phyloP scores from a whole-genome alignment of 1,139 yeast species.

The Taiozyma sp. region DNA sequence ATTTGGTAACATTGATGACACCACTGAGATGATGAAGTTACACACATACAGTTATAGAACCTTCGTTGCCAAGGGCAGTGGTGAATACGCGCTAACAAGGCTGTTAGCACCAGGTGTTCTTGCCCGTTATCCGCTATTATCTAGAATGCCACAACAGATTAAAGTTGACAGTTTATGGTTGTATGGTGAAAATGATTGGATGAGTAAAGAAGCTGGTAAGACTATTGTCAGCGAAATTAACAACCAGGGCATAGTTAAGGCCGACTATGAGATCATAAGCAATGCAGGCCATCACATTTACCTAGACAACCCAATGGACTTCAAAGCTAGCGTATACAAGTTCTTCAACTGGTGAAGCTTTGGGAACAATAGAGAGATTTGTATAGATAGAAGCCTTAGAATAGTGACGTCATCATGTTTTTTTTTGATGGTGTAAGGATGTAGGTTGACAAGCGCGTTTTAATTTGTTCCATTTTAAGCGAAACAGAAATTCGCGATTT shows the following conservation, averaged over 20 bases:
- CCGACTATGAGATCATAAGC: slow-evolving; percentile 40
- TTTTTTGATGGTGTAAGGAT: not conserved
- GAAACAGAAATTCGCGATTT: not conserved
- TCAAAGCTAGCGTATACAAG: slow-evolving; percentile 12
- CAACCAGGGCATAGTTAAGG: slow-evolving; percentile 24
- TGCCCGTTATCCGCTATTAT: slow-evolving; percentile 70
- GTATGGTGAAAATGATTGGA: slow-evolving; percentile 84
- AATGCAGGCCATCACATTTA: slow-evolving; percentile 77
- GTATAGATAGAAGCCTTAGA: not conserved
- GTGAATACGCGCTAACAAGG: slow-evolving; percentile 61
- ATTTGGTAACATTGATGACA: slow-evolving; percentile 30
- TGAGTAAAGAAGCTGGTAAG: slow-evolving; percentile 74
- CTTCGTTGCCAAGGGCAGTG: slow-evolving; percentile 54
- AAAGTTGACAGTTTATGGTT: slow-evolving; percentile 50
- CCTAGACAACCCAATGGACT: slow-evolving; percentile 54
- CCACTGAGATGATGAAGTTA: slow-evolving; percentile 20
- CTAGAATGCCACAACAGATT: slow-evolving; percentile 46
- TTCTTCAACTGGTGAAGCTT: slow-evolving; percentile 22
- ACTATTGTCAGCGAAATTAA: slow-evolving; percentile 34
- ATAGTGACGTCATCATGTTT: not conserved
- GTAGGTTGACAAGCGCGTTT: not conserved
- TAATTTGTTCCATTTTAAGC: not conserved
- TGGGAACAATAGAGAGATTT: not conserved
- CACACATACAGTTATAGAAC: slow-evolving; percentile 58
- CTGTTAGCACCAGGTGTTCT: slow-evolving; percentile 69